Conservation (phyloP, 352 stramenopile species). For the Aphanomyces astaci region DNA sequence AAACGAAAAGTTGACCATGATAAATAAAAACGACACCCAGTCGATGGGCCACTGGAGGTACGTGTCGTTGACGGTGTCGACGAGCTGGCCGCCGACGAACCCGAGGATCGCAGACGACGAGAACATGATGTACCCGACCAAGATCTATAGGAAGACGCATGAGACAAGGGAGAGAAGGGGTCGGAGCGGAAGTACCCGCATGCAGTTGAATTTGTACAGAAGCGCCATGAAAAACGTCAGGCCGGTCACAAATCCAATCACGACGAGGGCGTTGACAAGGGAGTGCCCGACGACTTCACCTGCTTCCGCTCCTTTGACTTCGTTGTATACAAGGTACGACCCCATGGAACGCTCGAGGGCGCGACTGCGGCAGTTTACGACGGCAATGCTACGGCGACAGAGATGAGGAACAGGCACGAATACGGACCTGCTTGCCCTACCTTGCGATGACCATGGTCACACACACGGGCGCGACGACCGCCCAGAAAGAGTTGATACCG, state of each 20-base stretch:
- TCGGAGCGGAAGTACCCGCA: slow-evolving; percentile 31
- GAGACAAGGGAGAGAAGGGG: neutral
- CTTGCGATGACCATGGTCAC: slow-evolving; percentile 71
- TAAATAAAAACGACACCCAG: slow-evolving; percentile 71
- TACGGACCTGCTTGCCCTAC: too few relatives aligned
- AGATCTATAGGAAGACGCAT: slow-evolving; percentile 47
- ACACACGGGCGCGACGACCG: slow-evolving; percentile 71
- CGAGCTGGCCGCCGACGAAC: slow-evolving; percentile 78
- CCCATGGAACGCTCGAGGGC: slow-evolving; percentile 74
- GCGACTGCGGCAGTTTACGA: slow-evolving; percentile 75
- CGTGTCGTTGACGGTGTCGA: slow-evolving; percentile 70
- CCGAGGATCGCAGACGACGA: slow-evolving; percentile 76
- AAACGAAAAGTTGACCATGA: slow-evolving; percentile 88
- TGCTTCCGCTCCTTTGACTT: slow-evolving; percentile 31
- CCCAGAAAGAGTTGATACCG: slow-evolving; percentile 83
- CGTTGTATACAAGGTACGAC: slow-evolving; percentile 75
- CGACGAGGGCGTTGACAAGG: slow-evolving; percentile 82
- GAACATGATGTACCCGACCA: slow-evolving; percentile 85
- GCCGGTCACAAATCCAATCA: slow-evolving; percentile 75
- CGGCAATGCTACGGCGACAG: slow-evolving; percentile 55
- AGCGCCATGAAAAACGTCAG: slow-evolving; percentile 86
- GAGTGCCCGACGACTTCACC: slow-evolving; percentile 44
- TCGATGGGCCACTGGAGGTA: slow-evolving; percentile 67
- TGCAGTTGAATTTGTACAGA: slow-evolving; percentile 87
- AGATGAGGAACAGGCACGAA: too few relatives aligned